Conservation (phyloP, 805 yeast genomes). For the Ascoidea tarda region DNA sequence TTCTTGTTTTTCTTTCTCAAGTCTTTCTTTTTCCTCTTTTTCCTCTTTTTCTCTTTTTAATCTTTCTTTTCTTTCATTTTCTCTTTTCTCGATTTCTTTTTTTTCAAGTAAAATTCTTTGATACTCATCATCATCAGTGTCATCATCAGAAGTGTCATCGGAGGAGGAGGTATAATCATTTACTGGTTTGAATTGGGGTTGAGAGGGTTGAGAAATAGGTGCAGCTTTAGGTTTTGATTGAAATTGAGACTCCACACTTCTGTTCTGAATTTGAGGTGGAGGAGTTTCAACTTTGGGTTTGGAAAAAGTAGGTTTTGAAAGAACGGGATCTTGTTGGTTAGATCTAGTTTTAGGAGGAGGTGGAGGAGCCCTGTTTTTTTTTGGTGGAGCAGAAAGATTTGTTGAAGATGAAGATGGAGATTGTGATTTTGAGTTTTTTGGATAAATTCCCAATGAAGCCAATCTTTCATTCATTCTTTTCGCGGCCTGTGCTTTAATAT, state of each 20-base stretch:
- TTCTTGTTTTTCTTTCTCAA: conserved; percentile 26
- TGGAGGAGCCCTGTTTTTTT: conserved; percentile 1
- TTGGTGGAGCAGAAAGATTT: not conserved
- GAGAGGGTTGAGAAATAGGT: conserved; percentile 5
- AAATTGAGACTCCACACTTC: too few relatives aligned
- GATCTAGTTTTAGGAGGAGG: conserved; percentile 7
- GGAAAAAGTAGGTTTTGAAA: conserved; percentile 9
- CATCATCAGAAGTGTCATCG: conserved; percentile 14
- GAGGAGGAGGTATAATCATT: conserved; percentile 6
- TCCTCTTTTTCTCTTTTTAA: conserved; percentile 12
- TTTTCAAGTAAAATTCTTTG: conserved; percentile 30
- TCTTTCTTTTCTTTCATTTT: conserved; percentile 25
- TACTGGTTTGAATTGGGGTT: not conserved
- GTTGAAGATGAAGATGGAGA: not conserved
- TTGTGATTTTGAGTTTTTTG: conserved; percentile 17
- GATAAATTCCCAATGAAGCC: conserved; percentile 62
- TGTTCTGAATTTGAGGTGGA: not conserved
- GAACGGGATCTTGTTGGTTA: conserved; percentile 4
- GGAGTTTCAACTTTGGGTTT: not conserved
- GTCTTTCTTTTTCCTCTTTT: conserved; percentile 18
- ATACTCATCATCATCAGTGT: conserved; percentile 33
- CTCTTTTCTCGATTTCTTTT: conserved; percentile 15
- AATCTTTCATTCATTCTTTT: conserved; percentile 75
- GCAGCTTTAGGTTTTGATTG: conserved; percentile 8
- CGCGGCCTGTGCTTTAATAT: conserved; percentile 67